A percentile compares a stretch with the other conserved stretches of the same genome.
Conservation (phyloP, 345 rosid genomes). For the Crucihimalaya himalaica region DNA sequence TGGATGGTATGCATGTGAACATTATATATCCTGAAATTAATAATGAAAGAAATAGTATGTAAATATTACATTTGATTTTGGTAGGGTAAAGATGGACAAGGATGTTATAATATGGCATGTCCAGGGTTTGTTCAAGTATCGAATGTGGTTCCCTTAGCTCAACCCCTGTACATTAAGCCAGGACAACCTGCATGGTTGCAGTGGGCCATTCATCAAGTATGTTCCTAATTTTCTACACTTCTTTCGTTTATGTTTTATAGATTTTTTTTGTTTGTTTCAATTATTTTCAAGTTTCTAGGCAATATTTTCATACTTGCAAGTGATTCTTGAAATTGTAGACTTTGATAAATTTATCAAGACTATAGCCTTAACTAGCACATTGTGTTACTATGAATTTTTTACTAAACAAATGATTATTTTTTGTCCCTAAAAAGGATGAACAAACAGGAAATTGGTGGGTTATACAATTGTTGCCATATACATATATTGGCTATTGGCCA, state of each 20-base stretch:
- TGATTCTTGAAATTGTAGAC: no score
- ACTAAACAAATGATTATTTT: neutral
- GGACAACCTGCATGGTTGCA: no score
- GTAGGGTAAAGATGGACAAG: constrained; percentile 3
- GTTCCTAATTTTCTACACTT: neutral
- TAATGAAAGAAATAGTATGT: neutral
- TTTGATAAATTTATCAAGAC: neutral
- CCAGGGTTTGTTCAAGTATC: constrained; percentile 20
- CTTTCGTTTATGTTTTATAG: neutral
- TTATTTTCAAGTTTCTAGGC: neutral
- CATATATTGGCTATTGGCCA: constrained; percentile 21
- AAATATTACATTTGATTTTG: neutral
- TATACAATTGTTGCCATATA: neutral
- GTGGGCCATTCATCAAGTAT: neutral
- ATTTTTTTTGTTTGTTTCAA: neutral
- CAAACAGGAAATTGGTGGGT: constrained; percentile 17
- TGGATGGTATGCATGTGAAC: neutral
- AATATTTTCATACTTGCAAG: no score
- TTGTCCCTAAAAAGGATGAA: neutral
- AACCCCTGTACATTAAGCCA: neutral
- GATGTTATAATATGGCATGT: constrained; percentile 10
- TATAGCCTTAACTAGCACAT: neutral
- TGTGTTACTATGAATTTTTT: neutral
- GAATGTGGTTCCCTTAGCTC: neutral
- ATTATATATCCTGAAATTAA: neutral